Evolutionary conservation across 2,329 filamentous ascomycete genomes (phyloP), one percentile per base, ranked within the genome.

Genomic region (Cercospora nicotianae): DNA sequence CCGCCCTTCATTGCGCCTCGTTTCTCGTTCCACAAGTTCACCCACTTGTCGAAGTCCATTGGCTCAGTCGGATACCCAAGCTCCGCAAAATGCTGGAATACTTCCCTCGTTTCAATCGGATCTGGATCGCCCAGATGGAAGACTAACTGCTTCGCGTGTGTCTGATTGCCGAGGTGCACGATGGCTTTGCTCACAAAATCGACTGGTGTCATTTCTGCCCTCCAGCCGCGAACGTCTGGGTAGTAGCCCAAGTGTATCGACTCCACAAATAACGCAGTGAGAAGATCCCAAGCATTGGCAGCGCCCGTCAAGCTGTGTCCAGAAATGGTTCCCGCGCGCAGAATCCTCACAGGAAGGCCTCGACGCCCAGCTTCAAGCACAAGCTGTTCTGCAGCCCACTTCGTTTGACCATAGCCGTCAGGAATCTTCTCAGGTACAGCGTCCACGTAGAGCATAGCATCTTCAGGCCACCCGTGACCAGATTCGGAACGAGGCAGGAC

Each of bases 181-280:
- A 94, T 91, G 3, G 90, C 88, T 70, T 88, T 88, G 79, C 89
- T 91, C 67, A 93, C 90, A 74, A 92, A 93, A 78, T 94, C 91
- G 13, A 93, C 91, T 0, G 91, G 91, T 0, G 91, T 93, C 91
- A 94, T 94, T 80, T 94, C 91, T 1, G 90, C 87, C 60, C 89
- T 87, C 91, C 91, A 94, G 51, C 88, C 88, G 60, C 90, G 84
- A 3, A 93, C 88, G 63, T 91, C 85, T 0, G 91, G 91, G 1
- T 87, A 87, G 72, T 87, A 86, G 5, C 91, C 91, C 3, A 94
- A 83, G 63, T 90, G 88, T 42, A 94, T 84, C 0, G 91, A 93
- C 76, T 94, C 91, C 1, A 93, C 89, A 28, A 94, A 85, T 65
- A 94, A 78, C 0, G 91, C 91, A 63, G 90, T 92, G 57, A 94